Percentiles rank a stretch among this genome's conserved stretches.
Conservation (phyloP, 176 grass and related monocot species). For the Raddia distichophylla region DNA sequence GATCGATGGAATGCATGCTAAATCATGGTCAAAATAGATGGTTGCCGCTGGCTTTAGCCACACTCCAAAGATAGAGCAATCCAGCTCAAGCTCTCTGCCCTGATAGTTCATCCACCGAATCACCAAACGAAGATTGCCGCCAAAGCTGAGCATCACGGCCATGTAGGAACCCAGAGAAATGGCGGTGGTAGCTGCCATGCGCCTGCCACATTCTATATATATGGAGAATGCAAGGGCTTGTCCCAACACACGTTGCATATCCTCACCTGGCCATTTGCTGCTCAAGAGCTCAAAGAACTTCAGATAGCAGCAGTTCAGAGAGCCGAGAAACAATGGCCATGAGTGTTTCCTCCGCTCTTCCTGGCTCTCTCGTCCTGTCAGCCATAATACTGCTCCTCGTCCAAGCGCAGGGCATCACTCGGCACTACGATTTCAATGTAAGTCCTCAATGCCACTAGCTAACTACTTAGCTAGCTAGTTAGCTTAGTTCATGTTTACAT, state of each 20-base stretch:
- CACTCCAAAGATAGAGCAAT: slow-evolving; percentile 58
- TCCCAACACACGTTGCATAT: slow-evolving; percentile 30
- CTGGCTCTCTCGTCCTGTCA: slow-evolving; percentile 43
- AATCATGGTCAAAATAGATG: slow-evolving; percentile 48
- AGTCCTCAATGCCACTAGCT: not conserved
- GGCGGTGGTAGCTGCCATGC: slow-evolving; percentile 46
- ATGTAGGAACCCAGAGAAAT: slow-evolving; percentile 31
- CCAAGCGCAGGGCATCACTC: slow-evolving; percentile 56
- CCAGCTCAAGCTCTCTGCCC: slow-evolving; percentile 38
- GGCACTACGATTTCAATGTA: slow-evolving; percentile 78
- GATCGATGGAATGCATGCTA: slow-evolving; percentile 1
- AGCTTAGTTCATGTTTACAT: not conserved
- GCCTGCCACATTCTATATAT: slow-evolving; percentile 42
- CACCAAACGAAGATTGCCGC: slow-evolving; percentile 53
- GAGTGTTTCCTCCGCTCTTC: slow-evolving; percentile 39
- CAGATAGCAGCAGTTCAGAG: slow-evolving; percentile 1
- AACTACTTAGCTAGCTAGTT: not conserved
- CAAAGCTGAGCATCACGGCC: slow-evolving; percentile 41
- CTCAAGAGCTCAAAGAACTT: slow-evolving; percentile 22
- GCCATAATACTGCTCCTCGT: slow-evolving; percentile 37
- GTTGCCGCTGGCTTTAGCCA: slow-evolving; percentile 59
- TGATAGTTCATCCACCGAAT: slow-evolving; percentile 66
- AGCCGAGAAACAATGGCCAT: slow-evolving; percentile 18
- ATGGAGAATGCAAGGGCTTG: not conserved
- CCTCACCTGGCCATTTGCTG: slow-evolving; percentile 2